Evolutionary conservation across 2,329 filamentous ascomycete genomes (phyloP).

Genomic region (Uncinocarpus reesii): DNA sequence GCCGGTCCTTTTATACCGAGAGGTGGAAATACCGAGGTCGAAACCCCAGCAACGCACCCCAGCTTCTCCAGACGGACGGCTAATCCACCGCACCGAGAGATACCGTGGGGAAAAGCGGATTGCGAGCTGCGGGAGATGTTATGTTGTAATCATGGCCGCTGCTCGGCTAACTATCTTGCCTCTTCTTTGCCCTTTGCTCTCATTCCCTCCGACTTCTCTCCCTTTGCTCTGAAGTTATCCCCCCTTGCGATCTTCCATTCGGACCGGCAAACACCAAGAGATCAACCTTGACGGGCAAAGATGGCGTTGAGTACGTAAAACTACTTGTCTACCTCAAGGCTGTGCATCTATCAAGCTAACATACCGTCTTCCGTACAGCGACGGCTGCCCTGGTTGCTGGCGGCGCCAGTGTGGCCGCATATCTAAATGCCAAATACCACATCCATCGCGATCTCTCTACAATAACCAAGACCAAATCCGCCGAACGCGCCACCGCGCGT

Average conservation of each 20-base stretch:
- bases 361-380: background rate
- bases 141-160: background rate
- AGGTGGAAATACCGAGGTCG: conserved; percentile 1
- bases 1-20: no score
- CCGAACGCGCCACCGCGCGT: conserved; percentile 39
- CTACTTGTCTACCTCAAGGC: no score
- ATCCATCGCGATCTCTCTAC: conserved; percentile 49
- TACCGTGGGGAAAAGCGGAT: conserved; percentile 2
- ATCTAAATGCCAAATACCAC: conserved; percentile 61
- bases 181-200: background rate
- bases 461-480: conserved; percentile 13
- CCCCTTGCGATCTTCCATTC: no score
- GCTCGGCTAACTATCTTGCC: background rate
- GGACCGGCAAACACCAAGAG: no score
- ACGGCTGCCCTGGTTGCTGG: conserved; percentile 25
- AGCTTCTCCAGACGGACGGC: background rate
- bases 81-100: background rate
- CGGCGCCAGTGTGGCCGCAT: conserved; percentile 42
- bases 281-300: no score
- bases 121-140: no score
- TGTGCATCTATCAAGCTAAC: no score
- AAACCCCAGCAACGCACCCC: background rate
- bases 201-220: background rate
- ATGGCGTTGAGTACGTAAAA: no score
- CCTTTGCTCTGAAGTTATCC: background rate